Conservation (phyloP, 2,329 filamentous ascomycete species). For the Stromatinia cepivora region DNA sequence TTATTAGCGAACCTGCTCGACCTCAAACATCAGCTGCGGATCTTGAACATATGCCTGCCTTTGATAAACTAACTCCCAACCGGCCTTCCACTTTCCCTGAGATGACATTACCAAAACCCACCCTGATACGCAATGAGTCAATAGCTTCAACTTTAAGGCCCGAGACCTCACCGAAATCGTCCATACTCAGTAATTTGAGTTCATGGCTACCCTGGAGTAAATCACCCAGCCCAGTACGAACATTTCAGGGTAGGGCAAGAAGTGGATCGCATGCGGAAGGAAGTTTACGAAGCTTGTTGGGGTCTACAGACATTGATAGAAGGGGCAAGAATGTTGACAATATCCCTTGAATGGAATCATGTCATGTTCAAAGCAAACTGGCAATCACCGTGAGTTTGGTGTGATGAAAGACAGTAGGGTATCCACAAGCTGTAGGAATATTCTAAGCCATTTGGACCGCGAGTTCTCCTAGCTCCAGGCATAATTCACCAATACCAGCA, state of each 20-base stretch:
- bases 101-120: constrained; percentile 32
- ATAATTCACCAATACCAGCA: not conserved
- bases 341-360: not conserved
- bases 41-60: constrained; percentile 29
- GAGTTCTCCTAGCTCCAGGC: not conserved
- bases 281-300: constrained; percentile 55
- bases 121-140: constrained; percentile 36
- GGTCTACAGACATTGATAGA: constrained; percentile 40
- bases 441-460: not conserved
- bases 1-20: constrained; percentile 57
- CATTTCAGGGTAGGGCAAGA: constrained; percentile 35
- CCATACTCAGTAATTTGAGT: constrained; percentile 36
- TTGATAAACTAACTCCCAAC: constrained; percentile 24
- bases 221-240: constrained; percentile 21
- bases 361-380: not conserved
- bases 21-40: constrained; percentile 54
- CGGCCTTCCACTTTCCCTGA: constrained; percentile 29
- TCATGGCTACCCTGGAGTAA: constrained; percentile 40
- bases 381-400: not conserved
- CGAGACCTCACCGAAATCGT: constrained; percentile 28
- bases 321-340: constrained; percentile 40
- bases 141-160: constrained; percentile 33
- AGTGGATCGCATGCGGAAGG: constrained; percentile 54
- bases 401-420: not conserved
- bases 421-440: not conserved